Conservation (phyloP, 352 stramenopile species). For the Phytophthora podocarpi region DNA sequence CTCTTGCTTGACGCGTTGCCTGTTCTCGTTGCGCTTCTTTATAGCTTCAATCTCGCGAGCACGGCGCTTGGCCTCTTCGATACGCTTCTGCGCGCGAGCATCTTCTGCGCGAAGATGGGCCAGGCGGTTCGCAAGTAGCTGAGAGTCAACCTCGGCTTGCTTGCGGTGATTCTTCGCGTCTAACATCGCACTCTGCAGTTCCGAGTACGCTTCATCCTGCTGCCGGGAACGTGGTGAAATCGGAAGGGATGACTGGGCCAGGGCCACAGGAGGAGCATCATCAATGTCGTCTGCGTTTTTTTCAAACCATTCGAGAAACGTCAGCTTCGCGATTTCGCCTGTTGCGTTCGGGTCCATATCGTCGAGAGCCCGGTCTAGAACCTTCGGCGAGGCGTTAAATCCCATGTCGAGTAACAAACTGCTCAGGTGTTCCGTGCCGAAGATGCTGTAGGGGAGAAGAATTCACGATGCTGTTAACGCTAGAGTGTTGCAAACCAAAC, state of each 20-base stretch:
- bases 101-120: conserved; percentile 67
- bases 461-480: neutral
- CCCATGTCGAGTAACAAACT: conserved; percentile 75
- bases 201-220: conserved; percentile 37
- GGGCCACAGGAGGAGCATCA: conserved; percentile 1
- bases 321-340: conserved; percentile 68
- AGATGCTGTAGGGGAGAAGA: conserved; percentile 27
- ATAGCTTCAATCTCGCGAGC: conserved; percentile 61
- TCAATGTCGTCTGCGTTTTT: conserved; percentile 69
- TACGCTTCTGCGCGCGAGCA: conserved; percentile 55
- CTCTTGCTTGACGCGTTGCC: conserved; percentile 55
- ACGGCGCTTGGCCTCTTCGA: conserved; percentile 71
- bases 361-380: conserved; percentile 64
- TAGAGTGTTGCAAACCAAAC: neutral
- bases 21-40: conserved; percentile 65
- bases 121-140: conserved; percentile 68
- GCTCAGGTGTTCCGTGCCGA: conserved; percentile 65
- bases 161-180: conserved; percentile 52
- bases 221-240: conserved; percentile 21
- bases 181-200: conserved; percentile 66
- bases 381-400: conserved; percentile 54
- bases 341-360: conserved; percentile 74
- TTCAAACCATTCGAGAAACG: conserved; percentile 81
- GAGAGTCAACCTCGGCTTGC: conserved; percentile 54
- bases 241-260: neutral